A percentile compares a stretch with the other conserved stretches of the same genome.
These are phyloP conservation scores for Ilex aquifolium DNA, from an alignment of 257 asterid genomes.

Conservation along the genomic window DNA sequence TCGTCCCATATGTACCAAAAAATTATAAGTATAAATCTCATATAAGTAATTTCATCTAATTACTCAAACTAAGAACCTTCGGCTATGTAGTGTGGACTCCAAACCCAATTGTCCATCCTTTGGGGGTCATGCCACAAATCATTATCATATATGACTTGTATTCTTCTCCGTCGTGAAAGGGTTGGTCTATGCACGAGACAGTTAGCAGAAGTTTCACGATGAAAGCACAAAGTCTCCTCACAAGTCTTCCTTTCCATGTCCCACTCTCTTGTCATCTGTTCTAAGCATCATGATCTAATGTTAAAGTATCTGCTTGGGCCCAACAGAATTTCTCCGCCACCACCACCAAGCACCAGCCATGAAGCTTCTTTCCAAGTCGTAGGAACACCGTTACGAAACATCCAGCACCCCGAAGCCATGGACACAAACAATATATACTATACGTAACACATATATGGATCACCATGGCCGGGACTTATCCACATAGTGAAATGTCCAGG, in stretches of 20 bases:
- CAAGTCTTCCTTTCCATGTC: neutral
- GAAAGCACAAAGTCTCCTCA: neutral
- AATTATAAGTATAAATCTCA: too few relatives aligned
- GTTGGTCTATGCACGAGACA: slow-evolving; percentile 3
- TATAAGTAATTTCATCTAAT: too few relatives aligned
- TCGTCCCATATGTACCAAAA: too few relatives aligned
- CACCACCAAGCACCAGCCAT: slow-evolving; percentile 32
- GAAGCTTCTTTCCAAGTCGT: slow-evolving; percentile 57
- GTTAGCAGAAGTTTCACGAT: neutral
- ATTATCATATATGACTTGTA: too few relatives aligned
- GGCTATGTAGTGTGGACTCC: too few relatives aligned
- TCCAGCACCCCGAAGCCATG: slow-evolving; percentile 8
- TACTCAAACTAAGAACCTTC: too few relatives aligned
- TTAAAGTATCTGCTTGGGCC: slow-evolving; percentile 15
- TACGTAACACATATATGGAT: neutral
- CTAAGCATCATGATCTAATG: neutral
- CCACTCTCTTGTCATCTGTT: neutral
- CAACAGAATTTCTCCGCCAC: slow-evolving; percentile 7
- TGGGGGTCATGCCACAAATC: too few relatives aligned
- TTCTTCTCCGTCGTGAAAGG: neutral
- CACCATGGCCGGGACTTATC: slow-evolving; percentile 34
- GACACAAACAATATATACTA: slow-evolving; percentile 2
- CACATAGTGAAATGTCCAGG: slow-evolving; percentile 15
- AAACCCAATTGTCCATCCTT: too few relatives aligned
- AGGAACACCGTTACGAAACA: slow-evolving; percentile 47